Evolutionary conservation across 768 basidiomycete species (phyloP).

Genomic region (Daedalea quercina): DNA sequence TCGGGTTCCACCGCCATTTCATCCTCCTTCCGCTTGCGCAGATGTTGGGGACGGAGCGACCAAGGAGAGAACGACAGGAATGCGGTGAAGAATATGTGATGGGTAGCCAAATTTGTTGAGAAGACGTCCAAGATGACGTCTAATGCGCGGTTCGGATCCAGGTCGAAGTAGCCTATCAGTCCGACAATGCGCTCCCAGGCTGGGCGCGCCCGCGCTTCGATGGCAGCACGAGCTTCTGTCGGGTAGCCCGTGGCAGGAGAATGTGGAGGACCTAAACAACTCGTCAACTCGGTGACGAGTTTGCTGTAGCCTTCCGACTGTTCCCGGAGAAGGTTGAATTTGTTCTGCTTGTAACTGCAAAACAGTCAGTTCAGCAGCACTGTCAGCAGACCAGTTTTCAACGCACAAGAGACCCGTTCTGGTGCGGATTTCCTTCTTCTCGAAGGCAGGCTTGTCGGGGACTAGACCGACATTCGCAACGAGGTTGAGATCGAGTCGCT

Average conservation of each 20-base stretch:
- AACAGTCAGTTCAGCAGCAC: background rate
- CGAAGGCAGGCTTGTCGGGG: slow-evolving; percentile 55
- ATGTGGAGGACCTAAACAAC: slow-evolving; percentile 71
- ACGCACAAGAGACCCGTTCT: slow-evolving; percentile 80
- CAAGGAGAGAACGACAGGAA: slow-evolving; percentile 86
- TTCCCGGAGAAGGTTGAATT: slow-evolving; percentile 95
- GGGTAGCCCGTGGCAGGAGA: slow-evolving; percentile 60
- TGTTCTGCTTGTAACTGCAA: slow-evolving; percentile 92
- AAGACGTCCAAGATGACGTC: slow-evolving; percentile 93
- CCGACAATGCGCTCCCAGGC: slow-evolving; percentile 84
- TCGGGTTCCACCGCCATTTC: slow-evolving; percentile 33
- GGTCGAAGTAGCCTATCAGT: slow-evolving; percentile 92
- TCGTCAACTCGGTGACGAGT: slow-evolving; percentile 77
- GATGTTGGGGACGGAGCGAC: slow-evolving; percentile 33
- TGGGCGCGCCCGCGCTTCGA: slow-evolving; percentile 57
- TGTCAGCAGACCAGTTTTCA: background rate
- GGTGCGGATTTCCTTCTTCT: slow-evolving; percentile 76
- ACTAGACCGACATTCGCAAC: slow-evolving; percentile 62
- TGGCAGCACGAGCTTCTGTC: slow-evolving; percentile 46
- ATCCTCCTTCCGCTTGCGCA: slow-evolving; percentile 13
- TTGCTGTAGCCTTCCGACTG: slow-evolving; percentile 98
- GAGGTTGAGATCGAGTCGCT: slow-evolving; percentile 64
- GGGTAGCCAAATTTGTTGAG: slow-evolving; percentile 71
- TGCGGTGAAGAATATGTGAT: slow-evolving; percentile 85
- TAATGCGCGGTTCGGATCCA: slow-evolving; percentile 90